phyloP scores from a whole-genome alignment of 768 basidiomycete species.

The Dioszegia hungarica region DNA sequence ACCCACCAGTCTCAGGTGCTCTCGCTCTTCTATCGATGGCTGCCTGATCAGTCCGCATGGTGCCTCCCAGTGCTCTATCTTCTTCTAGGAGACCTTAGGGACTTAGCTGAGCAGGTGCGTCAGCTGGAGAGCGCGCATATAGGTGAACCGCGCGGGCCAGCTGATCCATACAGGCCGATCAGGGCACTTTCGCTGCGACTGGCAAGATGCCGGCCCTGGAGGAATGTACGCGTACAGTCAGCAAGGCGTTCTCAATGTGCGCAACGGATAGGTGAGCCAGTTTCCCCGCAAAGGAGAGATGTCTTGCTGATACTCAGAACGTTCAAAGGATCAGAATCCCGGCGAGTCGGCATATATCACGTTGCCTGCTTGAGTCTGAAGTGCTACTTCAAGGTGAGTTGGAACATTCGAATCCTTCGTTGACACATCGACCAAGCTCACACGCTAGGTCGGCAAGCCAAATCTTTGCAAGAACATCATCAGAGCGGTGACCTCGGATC shows the following conservation, averaged over 20 bases:
- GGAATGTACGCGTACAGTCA: slow-evolving; percentile 76
- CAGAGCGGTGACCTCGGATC: slow-evolving; percentile 76
- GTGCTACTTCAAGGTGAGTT: slow-evolving; percentile 80
- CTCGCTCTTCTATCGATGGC: slow-evolving; percentile 72
- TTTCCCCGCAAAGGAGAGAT: not conserved
- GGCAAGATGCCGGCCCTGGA: slow-evolving; percentile 66
- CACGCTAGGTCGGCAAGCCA: slow-evolving; percentile 73
- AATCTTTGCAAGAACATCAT: slow-evolving; percentile 87
- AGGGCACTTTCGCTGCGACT: slow-evolving; percentile 51
- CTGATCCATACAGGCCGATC: slow-evolving; percentile 43
- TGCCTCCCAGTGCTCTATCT: slow-evolving; percentile 76
- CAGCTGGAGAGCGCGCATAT: not conserved
- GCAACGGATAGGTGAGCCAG: slow-evolving; percentile 68
- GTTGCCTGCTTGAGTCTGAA: slow-evolving; percentile 86
- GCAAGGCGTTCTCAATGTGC: slow-evolving; percentile 83
- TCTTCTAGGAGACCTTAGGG: slow-evolving; percentile 71
- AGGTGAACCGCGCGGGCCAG: too few species aligned
- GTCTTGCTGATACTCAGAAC: slow-evolving; percentile 46
- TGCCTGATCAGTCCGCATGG: slow-evolving; percentile 79
- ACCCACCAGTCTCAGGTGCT: slow-evolving; percentile 27
- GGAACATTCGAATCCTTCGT: not conserved
- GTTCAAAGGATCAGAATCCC: slow-evolving; percentile 54
- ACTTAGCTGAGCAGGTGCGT: slow-evolving; percentile 75
- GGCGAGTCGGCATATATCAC: slow-evolving; percentile 90
- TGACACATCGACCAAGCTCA: not conserved